Conservation (phyloP, 225 moss, liverwort and hornwort genomes). For the Neckera pumila region DNA sequence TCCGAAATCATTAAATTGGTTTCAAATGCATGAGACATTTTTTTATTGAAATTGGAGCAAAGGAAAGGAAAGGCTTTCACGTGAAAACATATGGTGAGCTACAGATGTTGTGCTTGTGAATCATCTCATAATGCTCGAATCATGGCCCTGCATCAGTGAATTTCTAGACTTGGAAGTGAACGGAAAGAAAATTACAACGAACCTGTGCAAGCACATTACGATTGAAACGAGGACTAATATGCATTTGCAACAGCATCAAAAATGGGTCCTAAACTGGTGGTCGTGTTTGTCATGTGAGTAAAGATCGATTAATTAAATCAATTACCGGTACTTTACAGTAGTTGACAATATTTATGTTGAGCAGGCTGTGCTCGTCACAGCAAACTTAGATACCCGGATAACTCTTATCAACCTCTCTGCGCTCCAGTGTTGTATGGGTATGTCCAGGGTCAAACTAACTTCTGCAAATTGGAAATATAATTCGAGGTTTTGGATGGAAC, state of each 20-base stretch:
- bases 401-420: neutral
- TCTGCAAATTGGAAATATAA: neutral
- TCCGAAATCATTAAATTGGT: neutral
- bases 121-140: neutral
- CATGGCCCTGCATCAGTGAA: neutral
- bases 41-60: neutral
- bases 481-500: neutral
- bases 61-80: neutral
- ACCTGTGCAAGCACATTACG: neutral
- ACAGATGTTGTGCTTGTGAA: neutral
- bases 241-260: neutral
- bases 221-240: neutral
- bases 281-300: neutral
- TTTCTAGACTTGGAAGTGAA: neutral
- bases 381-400: neutral
- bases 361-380: neutral
- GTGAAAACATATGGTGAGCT: neutral
- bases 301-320: neutral
- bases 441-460: neutral
- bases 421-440: neutral
- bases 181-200: neutral
- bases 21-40: neutral
- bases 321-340: neutral
- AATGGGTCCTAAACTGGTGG: neutral
- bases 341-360: neutral